Evolutionary conservation across 139 green algal species (phyloP).

Genomic region (Tetradesmus lagerheimii): DNA sequence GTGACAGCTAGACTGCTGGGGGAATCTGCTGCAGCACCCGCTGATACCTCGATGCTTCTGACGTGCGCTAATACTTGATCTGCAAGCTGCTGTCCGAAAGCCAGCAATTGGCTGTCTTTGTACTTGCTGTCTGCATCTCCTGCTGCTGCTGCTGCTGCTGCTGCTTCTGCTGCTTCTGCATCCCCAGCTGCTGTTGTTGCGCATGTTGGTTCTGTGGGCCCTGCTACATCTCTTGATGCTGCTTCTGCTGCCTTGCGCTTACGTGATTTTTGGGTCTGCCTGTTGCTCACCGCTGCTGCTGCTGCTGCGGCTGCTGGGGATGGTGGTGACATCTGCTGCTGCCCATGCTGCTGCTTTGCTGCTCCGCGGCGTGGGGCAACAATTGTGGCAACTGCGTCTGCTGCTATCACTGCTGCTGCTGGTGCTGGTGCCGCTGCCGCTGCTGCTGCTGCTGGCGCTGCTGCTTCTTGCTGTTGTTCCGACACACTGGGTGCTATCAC

Average conservation of each 20-base stretch:
- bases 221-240: not conserved
- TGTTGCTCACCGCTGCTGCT: not conserved
- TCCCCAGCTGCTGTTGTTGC: no score
- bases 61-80: not conserved
- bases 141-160: not conserved
- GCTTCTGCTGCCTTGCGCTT: not conserved
- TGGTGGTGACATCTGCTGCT: no score
- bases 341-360: not conserved
- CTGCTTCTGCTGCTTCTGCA: not conserved
- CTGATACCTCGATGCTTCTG: no score
- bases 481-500: no score
- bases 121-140: not conserved
- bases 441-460: not conserved
- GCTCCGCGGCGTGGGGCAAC: not conserved
- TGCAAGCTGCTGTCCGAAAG: not conserved
- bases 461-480: not conserved
- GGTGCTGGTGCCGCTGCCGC: no score
- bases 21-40: not conserved
- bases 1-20: not conserved
- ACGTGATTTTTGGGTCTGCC: not conserved
- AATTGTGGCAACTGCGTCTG: not conserved
- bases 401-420: not conserved
- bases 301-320: no score
- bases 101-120: not conserved
- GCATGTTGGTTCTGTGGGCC: no score